Conservation (phyloP, 2,329 filamentous ascomycete genomes). For the Penicillium griseofulvum region DNA sequence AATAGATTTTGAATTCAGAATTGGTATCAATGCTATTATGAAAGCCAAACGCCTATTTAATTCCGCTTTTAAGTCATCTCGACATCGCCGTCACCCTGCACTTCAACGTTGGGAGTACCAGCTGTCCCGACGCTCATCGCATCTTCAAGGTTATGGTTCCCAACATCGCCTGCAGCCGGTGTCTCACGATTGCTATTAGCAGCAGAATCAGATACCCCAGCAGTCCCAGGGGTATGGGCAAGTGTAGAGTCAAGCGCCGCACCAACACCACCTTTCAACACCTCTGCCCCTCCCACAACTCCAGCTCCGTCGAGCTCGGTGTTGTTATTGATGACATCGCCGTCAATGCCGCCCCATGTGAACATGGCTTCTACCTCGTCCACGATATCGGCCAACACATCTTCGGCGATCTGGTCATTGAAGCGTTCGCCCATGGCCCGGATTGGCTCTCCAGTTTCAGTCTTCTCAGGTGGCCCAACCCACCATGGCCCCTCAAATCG, state of each 20-base stretch:
- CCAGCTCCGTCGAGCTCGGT: slow-evolving; percentile 25
- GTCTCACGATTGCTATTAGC: slow-evolving; percentile 23
- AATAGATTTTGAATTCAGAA: not conserved
- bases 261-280: slow-evolving; percentile 32
- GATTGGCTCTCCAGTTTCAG: slow-evolving; percentile 44
- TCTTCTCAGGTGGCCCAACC: slow-evolving; percentile 67
- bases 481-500: slow-evolving; percentile 96
- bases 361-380: slow-evolving; percentile 78
- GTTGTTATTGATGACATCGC: slow-evolving; percentile 31
- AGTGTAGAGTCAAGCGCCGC: slow-evolving; percentile 30
- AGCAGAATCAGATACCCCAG: slow-evolving; percentile 18
- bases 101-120: slow-evolving; percentile 22
- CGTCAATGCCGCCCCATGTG: slow-evolving; percentile 57
- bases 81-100: slow-evolving; percentile 27
- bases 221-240: slow-evolving; percentile 15
- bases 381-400: slow-evolving; percentile 86
- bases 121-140: slow-evolving; percentile 22
- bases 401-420: slow-evolving; percentile 90
- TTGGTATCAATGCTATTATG: slow-evolving; percentile 17
- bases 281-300: slow-evolving; percentile 33
- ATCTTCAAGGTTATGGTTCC: slow-evolving; percentile 23
- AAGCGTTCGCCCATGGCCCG: slow-evolving; percentile 74
- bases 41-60: slow-evolving; percentile 8
- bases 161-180: slow-evolving; percentile 15
- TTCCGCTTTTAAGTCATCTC: slow-evolving; percentile 29